Evolutionary conservation across 495 filamentous ascomycete genomes (phyloP).

Genomic region (Corynascus novoguineensis): DNA sequence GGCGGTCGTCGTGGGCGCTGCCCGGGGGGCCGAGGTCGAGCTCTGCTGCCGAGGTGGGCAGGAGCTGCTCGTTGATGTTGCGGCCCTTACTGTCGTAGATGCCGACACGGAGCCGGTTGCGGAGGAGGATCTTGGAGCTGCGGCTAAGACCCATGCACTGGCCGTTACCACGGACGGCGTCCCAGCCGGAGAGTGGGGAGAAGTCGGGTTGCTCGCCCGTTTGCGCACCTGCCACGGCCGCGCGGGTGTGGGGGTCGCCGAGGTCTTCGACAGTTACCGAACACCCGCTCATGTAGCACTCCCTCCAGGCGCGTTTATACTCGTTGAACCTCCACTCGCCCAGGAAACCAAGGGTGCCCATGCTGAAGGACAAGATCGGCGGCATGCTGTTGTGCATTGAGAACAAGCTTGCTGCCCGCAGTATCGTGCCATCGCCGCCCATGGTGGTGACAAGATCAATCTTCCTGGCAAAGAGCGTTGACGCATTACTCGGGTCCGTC

Average conservation of each 20-base stretch:
- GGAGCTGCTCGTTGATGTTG: constrained; percentile 44
- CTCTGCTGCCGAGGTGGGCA: constrained; percentile 41
- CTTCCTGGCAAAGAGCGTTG: constrained; percentile 51
- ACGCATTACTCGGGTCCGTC: constrained; percentile 32
- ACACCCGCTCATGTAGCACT: constrained; percentile 89
- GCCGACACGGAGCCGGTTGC: constrained; percentile 78
- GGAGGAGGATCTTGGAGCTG: constrained; percentile 71
- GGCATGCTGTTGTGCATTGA: constrained; percentile 74
- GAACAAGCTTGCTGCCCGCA: constrained; percentile 88
- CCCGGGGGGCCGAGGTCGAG: constrained; percentile 35
- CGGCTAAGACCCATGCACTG: constrained; percentile 74
- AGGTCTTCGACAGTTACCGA: constrained; percentile 45
- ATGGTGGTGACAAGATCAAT: constrained; percentile 83
- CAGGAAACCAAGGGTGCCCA: constrained; percentile 92
- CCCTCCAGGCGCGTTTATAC: constrained; percentile 81
- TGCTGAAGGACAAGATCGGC: constrained; percentile 90
- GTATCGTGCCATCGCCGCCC: constrained; percentile 91
- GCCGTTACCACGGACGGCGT: constrained; percentile 69
- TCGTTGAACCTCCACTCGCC: constrained; percentile 95
- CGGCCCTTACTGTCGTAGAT: constrained; percentile 62
- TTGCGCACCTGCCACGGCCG: constrained; percentile 21
- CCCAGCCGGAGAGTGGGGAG: constrained; percentile 47
- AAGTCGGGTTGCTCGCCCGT: constrained; percentile 3
- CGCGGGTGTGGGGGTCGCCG: constrained; percentile 42
- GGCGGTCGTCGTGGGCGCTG: no score